Base-by-base conservation (phyloP, 2,329 filamentous ascomycete species). In the Calonectria naviculata region DNA sequence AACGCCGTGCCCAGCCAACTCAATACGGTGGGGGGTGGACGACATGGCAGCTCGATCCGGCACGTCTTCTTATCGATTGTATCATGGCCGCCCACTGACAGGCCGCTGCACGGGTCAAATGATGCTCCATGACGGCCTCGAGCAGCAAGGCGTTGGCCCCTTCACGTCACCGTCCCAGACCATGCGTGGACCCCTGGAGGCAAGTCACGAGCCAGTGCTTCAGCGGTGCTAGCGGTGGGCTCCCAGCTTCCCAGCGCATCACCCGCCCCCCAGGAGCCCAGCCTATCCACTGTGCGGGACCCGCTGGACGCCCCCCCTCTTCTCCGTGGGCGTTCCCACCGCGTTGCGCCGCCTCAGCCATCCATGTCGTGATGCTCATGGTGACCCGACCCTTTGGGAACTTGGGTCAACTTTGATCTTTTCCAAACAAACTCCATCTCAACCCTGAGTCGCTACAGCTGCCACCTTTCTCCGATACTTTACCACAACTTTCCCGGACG, bases 351-450 rank as follows among this genome's bases (percentile, higher is more conserved):
- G 74, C 72, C 74, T 77, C 70, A 77, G 74, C 74, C 74, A 78
- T 76, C 67, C 46, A 74, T 74, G 60, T 73, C 65, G 73, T 75
- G 73, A 77, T 73, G 66, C 71, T 75, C 73, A 74, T 75, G 60
- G 73, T 72, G 70, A 75, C 70, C 76, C 76, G 76, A 77, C 70
- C 70, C 68, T 76, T 72, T 77, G 76, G 76, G 68, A 75, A 65
- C 56, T 68, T 42, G 58, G 41, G 41, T 60, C 62, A 46, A 64
- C 47, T 49, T 41, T 62, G 21, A 66, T 36, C 44, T 26, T 42
- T 13, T 38, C 61, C 46, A 65, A 60, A 47, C 47, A 21, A 56
- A 68, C 72, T 71, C 74, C 70, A 73, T 74, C 62, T 68, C 49
- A n/a, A 21, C 63, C 44, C 41, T 47, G 60, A 65, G 36, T 47